Evolutionary conservation across 129 eudicot species (phyloP), one percentile per base, ranked within the genome.

Genomic region (Arctium lappa): DNA sequence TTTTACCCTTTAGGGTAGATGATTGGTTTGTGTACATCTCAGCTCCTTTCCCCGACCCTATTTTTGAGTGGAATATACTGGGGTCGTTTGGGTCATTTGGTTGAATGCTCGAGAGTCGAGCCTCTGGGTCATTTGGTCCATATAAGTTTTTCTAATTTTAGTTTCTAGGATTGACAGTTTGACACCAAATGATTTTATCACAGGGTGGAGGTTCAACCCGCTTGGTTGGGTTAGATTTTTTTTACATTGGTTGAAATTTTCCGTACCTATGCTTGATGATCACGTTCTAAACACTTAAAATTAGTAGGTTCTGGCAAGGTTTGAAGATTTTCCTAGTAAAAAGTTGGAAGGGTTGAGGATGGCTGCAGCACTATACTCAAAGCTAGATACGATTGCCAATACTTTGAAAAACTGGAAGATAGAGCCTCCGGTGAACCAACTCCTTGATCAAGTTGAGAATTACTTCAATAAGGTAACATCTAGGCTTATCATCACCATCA

Each of bases 281-380:
- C 56, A 63, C 37, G 73, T 38, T 40, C 2, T 63, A 48, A 40
- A 69, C 15, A 33, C 56, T 62, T 74, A 18, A 44, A 68, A 75
- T 37, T 76, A 63, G 50, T 81, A 91, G 94, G 87, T 89, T 66
- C 75, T 91, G 72, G 86, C 91, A 80, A 82, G 92, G 56, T 89
- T 91, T 33, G 95, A 91, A 79, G 92, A 89, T 69, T 91, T 87
- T 56, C 95, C 95, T 13, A 60, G 87, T 72, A 91, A 91, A 75
- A 91, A 87, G 83, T 82, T 91, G 82, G 95, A 91, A 83, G 88
- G 91, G 38, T 74, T 89, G 50, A 91, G 95, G 86, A 91, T 89
- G 92, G 95, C 91, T 15, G 91, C 89, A 70, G 84, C 95, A 10
- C 42, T 91, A 40, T 91, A 82, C 80, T 68, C 89, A 0, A 91